Evolutionary conservation across 164 flowering plant species (phyloP).

Genomic region (Aristolochia californica): DNA sequence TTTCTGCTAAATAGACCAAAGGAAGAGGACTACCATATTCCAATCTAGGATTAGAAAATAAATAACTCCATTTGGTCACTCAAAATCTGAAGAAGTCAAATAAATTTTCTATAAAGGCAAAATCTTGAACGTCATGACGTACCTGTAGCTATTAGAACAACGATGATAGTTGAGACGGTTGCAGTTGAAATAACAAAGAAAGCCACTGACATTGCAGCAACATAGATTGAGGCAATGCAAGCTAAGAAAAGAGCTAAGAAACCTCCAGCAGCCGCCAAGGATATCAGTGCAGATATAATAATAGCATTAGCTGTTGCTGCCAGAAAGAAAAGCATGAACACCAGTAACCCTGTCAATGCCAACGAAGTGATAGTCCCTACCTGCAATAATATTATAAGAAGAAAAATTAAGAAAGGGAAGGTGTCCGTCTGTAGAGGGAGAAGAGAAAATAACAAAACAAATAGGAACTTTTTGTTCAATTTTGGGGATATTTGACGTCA

Average conservation of each 20-base stretch:
- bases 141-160: slow-evolving; percentile 59
- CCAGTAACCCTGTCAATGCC: slow-evolving; percentile 49
- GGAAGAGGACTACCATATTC: too few species aligned
- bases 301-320: slow-evolving; percentile 75
- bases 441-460: too few species aligned
- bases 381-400: slow-evolving; percentile 41
- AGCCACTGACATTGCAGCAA: slow-evolving; percentile 59
- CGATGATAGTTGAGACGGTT: slow-evolving; percentile 45
- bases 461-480: too few species aligned
- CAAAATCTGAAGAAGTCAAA: not conserved
- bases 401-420: not conserved
- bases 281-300: slow-evolving; percentile 54
- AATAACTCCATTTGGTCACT: not conserved
- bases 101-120: not conserved
- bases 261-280: slow-evolving; percentile 84
- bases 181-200: slow-evolving; percentile 49
- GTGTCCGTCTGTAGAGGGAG: too few species aligned
- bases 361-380: slow-evolving; percentile 54
- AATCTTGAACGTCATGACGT: not conserved
- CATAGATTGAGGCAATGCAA: slow-evolving; percentile 54
- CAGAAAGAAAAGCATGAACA: slow-evolving; percentile 69
- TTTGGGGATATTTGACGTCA: too few species aligned
- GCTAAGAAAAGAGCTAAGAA: slow-evolving; percentile 78
- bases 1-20: not conserved
- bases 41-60: not conserved